Conservation (phyloP, 2,329 filamentous ascomycete genomes). For the Fusarium heterosporum region DNA sequence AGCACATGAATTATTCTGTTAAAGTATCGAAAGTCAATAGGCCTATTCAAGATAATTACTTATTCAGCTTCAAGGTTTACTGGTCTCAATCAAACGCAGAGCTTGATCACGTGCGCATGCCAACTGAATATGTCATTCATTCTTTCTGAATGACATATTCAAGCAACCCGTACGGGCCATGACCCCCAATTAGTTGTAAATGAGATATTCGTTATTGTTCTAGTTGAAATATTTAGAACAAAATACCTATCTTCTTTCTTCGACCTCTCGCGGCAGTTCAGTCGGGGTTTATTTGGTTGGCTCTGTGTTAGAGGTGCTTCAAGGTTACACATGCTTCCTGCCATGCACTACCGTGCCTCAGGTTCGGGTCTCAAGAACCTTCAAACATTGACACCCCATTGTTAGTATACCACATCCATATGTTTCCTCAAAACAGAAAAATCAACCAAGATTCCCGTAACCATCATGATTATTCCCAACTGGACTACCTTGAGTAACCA, state of each 20-base stretch:
- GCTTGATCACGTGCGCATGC: background rate
- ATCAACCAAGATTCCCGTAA: background rate
- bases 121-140: background rate
- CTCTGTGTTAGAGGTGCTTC: conserved; percentile 3
- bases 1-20: too few relatives aligned
- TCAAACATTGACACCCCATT: background rate
- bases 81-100: background rate
- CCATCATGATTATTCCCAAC: conserved; percentile 1
- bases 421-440: background rate
- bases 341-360: conserved; percentile 21
- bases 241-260: too few relatives aligned
- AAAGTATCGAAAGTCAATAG: too few relatives aligned
- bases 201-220: background rate
- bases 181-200: too few relatives aligned
- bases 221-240: background rate
- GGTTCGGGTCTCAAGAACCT: background rate
- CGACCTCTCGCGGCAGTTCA: too few relatives aligned
- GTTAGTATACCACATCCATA: background rate
- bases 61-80: too few relatives aligned
- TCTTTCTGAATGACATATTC: too few relatives aligned
- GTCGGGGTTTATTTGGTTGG: conserved; percentile 16
- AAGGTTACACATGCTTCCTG: conserved; percentile 26
- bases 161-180: too few relatives aligned
- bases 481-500: background rate
- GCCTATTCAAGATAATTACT: too few relatives aligned